phyloP scores from a whole-genome alignment of 2,329 filamentous ascomycete species.

The Talaromyces sp. region DNA sequence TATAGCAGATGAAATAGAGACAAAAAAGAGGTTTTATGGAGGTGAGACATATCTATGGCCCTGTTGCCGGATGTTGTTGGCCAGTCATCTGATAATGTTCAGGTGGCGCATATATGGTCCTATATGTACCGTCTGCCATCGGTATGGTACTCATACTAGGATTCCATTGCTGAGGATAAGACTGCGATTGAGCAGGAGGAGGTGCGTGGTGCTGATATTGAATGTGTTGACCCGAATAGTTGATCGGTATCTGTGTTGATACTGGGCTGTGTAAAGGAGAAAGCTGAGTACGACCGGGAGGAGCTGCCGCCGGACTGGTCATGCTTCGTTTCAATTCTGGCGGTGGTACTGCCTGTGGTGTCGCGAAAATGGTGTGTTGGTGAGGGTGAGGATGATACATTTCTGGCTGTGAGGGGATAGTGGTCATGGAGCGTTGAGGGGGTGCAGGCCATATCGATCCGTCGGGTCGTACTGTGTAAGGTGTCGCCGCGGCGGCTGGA shows the following conservation, averaged over 20 bases:
- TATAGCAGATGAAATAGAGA: neutral
- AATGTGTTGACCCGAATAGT: slow-evolving; percentile 23
- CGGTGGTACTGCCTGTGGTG: slow-evolving; percentile 22
- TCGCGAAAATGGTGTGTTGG: slow-evolving; percentile 26
- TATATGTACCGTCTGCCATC: slow-evolving; percentile 34
- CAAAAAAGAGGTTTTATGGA: neutral
- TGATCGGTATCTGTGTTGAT: slow-evolving; percentile 25
- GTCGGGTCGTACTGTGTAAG: slow-evolving; percentile 36
- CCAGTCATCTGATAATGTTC: slow-evolving; percentile 16
- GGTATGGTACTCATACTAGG: slow-evolving; percentile 12
- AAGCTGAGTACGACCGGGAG: slow-evolving; percentile 16
- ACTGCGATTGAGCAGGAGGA: slow-evolving; percentile 20
- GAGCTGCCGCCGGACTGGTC: slow-evolving; percentile 32
- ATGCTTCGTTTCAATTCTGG: slow-evolving; percentile 37
- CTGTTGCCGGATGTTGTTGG: slow-evolving; percentile 24
- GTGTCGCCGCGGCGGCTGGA: slow-evolving; percentile 19
- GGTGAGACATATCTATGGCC: slow-evolving; percentile 12
- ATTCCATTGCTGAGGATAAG: slow-evolving; percentile 22
- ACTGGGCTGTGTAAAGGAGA: slow-evolving; percentile 24
- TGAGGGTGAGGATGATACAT: slow-evolving; percentile 26
- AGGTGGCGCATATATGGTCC: slow-evolving; percentile 29
- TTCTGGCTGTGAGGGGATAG: slow-evolving; percentile 15
- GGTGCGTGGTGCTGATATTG: slow-evolving; percentile 9
- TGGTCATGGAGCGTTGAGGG: slow-evolving; percentile 26
- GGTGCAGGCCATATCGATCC: slow-evolving; percentile 38